Evolutionary conservation across 2,329 filamentous ascomycete species (phyloP).

Genomic region (Lasiodiplodia citricola): DNA sequence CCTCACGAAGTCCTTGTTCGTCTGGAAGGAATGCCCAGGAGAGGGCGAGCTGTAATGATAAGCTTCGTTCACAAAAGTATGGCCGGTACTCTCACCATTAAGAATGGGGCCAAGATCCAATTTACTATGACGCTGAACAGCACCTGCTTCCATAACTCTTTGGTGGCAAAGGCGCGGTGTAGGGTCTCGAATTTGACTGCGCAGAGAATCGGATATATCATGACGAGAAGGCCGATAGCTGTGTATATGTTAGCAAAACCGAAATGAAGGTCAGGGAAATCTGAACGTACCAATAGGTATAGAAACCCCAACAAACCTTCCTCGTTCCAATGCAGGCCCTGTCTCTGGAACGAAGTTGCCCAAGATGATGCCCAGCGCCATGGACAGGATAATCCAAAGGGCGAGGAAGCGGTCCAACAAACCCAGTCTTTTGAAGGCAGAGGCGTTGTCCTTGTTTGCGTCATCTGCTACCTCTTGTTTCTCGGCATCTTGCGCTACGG

Average conservation of each 20-base stretch:
- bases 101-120: conserved; percentile 80
- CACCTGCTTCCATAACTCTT: conserved; percentile 78
- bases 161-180: conserved; percentile 67
- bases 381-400: conserved; percentile 76
- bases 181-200: conserved; percentile 81
- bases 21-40: conserved; percentile 59
- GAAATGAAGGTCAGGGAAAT: not conserved
- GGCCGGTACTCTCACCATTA: conserved; percentile 72
- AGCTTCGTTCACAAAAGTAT: no score
- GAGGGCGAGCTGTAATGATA: no score
- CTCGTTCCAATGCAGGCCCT: conserved; percentile 68
- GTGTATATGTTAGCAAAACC: no score
- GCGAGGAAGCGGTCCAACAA: conserved; percentile 54
- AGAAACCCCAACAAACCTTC: conserved; percentile 69
- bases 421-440: no score
- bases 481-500: no score
- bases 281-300: conserved; percentile 49
- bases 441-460: no score
- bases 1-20: conserved; percentile 59
- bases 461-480: no score
- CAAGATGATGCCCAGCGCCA: conserved; percentile 75
- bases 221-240: conserved; percentile 82
- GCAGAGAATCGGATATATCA: conserved; percentile 95
- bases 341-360: conserved; percentile 72
- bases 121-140: conserved; percentile 77